phyloP scores from a whole-genome alignment of 116 monocot species.

The Phalaenopsis hybrid region DNA sequence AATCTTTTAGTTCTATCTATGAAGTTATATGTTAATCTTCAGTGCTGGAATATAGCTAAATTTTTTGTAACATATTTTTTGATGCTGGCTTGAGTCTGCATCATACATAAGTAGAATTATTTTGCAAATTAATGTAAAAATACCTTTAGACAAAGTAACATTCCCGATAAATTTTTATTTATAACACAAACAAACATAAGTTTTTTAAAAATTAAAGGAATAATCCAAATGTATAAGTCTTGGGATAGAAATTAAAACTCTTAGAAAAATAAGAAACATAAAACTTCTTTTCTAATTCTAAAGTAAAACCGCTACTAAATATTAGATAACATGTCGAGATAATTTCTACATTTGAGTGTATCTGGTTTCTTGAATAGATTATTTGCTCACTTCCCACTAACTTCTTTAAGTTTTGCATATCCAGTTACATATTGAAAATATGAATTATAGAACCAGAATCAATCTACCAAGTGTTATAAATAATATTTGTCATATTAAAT shows the following conservation, averaged over 20 bases:
- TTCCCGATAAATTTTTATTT: no score
- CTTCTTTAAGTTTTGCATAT: conserved; percentile 7
- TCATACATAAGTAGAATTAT: no score
- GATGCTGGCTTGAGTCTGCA: no score
- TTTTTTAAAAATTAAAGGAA: background rate
- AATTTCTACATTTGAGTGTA: conserved; percentile 12
- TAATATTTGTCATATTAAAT: conserved; percentile 7
- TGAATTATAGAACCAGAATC: conserved; percentile 13
- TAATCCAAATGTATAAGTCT: background rate
- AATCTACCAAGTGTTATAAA: conserved; percentile 15
- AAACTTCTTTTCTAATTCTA: conserved; percentile 7
- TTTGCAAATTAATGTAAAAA: background rate
- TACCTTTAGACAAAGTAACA: background rate
- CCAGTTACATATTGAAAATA: conserved; percentile 1
- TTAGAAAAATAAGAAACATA: conserved; percentile 7
- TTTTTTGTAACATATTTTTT: background rate
- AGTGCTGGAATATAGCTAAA: no score
- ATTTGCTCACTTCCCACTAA: conserved; percentile 1
- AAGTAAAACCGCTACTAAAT: conserved; percentile 1
- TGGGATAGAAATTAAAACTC: conserved; percentile 1
- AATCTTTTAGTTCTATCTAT: no score
- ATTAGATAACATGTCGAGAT: background rate
- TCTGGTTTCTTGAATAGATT: conserved; percentile 8
- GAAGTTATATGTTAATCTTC: no score
- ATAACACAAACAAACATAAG: background rate